A percentile compares a stretch with the other conserved stretches of the same genome.
Conservation (phyloP, 768 basidiomycete species). For the Asterophora lycoperdoides region DNA sequence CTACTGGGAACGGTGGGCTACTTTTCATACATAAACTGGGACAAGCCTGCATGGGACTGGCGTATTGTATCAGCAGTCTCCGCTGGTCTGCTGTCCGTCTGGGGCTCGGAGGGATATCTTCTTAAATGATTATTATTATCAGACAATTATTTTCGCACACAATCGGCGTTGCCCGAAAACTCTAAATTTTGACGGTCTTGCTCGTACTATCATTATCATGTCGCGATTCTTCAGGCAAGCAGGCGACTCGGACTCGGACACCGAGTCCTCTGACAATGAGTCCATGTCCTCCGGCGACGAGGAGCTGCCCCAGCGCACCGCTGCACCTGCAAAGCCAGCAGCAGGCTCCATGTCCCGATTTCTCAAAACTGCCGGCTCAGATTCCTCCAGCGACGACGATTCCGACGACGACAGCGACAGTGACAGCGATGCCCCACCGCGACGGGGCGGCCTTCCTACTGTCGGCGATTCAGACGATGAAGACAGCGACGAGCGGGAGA, state of each 20-base stretch:
- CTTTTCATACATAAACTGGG: conserved; percentile 61
- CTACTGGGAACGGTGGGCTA: conserved; percentile 63
- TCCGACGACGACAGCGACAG: conserved; percentile 55
- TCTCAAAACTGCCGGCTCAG: conserved; percentile 60
- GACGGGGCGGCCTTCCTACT: conserved; percentile 33
- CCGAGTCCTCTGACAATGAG: conserved; percentile 73
- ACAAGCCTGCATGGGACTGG: conserved; percentile 59
- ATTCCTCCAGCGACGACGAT: conserved; percentile 50
- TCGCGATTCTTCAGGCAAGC: conserved; percentile 88
- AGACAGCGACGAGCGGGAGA: conserved; percentile 56
- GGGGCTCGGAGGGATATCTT: conserved; percentile 67
- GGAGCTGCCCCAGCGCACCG: conserved; percentile 46
- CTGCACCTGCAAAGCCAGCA: conserved; percentile 41
- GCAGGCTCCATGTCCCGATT: conserved; percentile 64
- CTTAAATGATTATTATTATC: neutral
- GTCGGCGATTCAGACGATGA: conserved; percentile 36
- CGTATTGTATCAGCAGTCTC: conserved; percentile 53
- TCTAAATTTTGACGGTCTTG: conserved; percentile 15
- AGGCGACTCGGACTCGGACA: conserved; percentile 75
- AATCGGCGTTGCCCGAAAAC: conserved; percentile 3
- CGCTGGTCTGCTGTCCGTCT: conserved; percentile 55
- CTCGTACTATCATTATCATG: conserved; percentile 38
- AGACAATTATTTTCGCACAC: neutral
- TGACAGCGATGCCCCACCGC: conserved; percentile 37
- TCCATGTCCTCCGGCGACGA: conserved; percentile 75